Evolutionary conservation across 441 rosid species (phyloP), one percentile per base, ranked within the genome.

Genomic region (Syzygium malaccense): DNA sequence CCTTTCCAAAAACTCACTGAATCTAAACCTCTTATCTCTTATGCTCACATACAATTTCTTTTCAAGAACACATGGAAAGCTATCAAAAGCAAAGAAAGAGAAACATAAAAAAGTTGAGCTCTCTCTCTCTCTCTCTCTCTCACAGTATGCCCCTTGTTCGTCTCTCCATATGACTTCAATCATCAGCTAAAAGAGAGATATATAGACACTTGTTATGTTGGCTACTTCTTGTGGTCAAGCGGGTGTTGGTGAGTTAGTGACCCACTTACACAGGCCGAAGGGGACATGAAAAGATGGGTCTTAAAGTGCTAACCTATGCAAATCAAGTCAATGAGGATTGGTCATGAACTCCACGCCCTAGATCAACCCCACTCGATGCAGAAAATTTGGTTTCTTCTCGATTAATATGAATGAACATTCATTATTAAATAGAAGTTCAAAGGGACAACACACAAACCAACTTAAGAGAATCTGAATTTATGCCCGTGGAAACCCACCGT

Each of bases 221-320:
- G 37, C 94, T 92, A 91, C 90, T 91, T 75, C 83, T 41, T 94
- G 95, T 91, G 94, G 95, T 93, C 88, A 95, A 93, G 95, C 92
- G 90, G 90, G 91, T 90, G 91, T 87, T 95, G 92, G 92, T 66
- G 62, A 86, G 55, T 23, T 23, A 49, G 87, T 96, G 96, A 87
- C 95, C 96, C 96, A 86, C 92, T 88, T 90, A 93, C 89, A 30
- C 86, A 84, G 60, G 92, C 90, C 86, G 88, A 88, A 88, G 91
- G 94, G 53, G 96, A 94, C 98, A 95, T 89, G 94, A 94, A 94
- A 92, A 93, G 94, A 95, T 95, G 98, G 96, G 96, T 41, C 95
- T 93, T 87, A 95, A 95, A 96, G 95, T 62, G 94, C 93, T 92
- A 91, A 92, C 91, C 92, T 94, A 92, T 89, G 90, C 93, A 90